phyloP scores from a whole-genome alignment of 2,329 filamentous ascomycete genomes.

The Paradendryphiella salina region DNA sequence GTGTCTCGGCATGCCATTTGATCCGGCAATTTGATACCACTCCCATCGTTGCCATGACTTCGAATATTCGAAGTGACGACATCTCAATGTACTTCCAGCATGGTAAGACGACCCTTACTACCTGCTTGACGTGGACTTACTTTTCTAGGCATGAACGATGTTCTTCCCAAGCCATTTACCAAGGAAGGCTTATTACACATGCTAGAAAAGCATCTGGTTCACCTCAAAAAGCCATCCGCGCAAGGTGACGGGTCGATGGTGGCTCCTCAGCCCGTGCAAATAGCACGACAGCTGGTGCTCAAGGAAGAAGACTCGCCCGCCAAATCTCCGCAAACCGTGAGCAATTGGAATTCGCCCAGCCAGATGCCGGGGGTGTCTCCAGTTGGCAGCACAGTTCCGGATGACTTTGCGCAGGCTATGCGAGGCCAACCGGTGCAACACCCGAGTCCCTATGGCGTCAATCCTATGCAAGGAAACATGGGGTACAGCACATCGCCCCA shows the following conservation, averaged over 20 bases:
- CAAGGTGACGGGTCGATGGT: slow-evolving; percentile 52
- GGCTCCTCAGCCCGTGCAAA: slow-evolving; percentile 55
- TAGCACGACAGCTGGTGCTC: slow-evolving; percentile 57
- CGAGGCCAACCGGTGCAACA: slow-evolving; percentile 43
- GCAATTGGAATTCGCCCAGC: slow-evolving; percentile 66
- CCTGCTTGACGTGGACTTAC: slow-evolving; percentile 29
- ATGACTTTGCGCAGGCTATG: slow-evolving; percentile 53
- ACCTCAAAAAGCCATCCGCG: slow-evolving; percentile 68
- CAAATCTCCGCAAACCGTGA: slow-evolving; percentile 63
- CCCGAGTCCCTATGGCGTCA: slow-evolving; percentile 46
- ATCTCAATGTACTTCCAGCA: slow-evolving; percentile 97
- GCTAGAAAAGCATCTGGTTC: slow-evolving; percentile 84
- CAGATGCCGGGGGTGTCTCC: slow-evolving; percentile 62
- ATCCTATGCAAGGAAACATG: slow-evolving; percentile 41
- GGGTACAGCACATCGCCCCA: slow-evolving; percentile 48
- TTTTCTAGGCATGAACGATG: slow-evolving; percentile 86
- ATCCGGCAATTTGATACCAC: slow-evolving; percentile 85
- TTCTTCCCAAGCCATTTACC: slow-evolving; percentile 95
- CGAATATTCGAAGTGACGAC: slow-evolving; percentile 94
- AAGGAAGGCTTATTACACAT: slow-evolving; percentile 76
- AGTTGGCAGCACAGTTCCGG: slow-evolving; percentile 53
- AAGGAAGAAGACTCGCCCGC: slow-evolving; percentile 67
- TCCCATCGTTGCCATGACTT: slow-evolving; percentile 98
- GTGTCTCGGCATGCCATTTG: slow-evolving; percentile 89
- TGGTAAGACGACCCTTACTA: slow-evolving; percentile 61